Evolutionary conservation across 2,329 filamentous ascomycete species (phyloP).

Genomic region (Penicillium vulpinum): DNA sequence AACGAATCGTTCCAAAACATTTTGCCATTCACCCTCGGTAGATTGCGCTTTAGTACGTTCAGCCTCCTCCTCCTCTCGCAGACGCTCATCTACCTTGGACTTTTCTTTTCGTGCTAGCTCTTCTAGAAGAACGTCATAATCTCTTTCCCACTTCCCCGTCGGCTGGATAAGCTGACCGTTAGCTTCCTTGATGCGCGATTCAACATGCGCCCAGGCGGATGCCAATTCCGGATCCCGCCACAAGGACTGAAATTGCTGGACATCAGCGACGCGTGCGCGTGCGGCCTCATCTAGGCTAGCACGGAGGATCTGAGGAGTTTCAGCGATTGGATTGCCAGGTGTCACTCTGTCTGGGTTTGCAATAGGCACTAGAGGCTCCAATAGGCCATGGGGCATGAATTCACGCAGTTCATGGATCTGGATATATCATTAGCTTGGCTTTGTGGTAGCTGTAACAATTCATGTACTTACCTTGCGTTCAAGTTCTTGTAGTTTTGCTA

Average conservation of each 20-base stretch:
- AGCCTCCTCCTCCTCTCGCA: slow-evolving; percentile 30
- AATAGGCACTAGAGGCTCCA: slow-evolving; percentile 43
- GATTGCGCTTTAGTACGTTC: slow-evolving; percentile 31
- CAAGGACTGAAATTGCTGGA: slow-evolving; percentile 40
- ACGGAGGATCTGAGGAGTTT: slow-evolving; percentile 39
- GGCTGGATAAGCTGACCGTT: slow-evolving; percentile 40
- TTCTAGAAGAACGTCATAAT: slow-evolving; percentile 41
- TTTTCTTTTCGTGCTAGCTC: slow-evolving; percentile 33
- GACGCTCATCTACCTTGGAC: slow-evolving; percentile 25
- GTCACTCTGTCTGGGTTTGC: slow-evolving; percentile 32
- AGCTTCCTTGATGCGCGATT: slow-evolving; percentile 38
- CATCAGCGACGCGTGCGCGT: slow-evolving; percentile 36
- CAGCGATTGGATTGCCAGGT: slow-evolving; percentile 23
- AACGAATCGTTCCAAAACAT: slow-evolving; percentile 34
- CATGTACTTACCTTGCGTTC: slow-evolving; percentile 32
- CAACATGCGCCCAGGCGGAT: slow-evolving; percentile 40
- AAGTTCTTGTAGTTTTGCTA: slow-evolving; percentile 43
- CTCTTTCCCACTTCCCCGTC: slow-evolving; percentile 41
- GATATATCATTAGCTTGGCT: slow-evolving; percentile 7
- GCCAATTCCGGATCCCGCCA: slow-evolving; percentile 45
- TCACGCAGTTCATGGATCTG: slow-evolving; percentile 47
- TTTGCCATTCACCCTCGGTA: slow-evolving; percentile 35
- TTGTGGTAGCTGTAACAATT: neutral
- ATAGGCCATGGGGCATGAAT: slow-evolving; percentile 42
- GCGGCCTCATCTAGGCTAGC: slow-evolving; percentile 38